A percentile compares a stretch with the other conserved stretches of the same genome.
These are phyloP conservation scores for Syzygium malaccense DNA, from an alignment of 441 rosid genomes.

Conservation along the genomic window DNA sequence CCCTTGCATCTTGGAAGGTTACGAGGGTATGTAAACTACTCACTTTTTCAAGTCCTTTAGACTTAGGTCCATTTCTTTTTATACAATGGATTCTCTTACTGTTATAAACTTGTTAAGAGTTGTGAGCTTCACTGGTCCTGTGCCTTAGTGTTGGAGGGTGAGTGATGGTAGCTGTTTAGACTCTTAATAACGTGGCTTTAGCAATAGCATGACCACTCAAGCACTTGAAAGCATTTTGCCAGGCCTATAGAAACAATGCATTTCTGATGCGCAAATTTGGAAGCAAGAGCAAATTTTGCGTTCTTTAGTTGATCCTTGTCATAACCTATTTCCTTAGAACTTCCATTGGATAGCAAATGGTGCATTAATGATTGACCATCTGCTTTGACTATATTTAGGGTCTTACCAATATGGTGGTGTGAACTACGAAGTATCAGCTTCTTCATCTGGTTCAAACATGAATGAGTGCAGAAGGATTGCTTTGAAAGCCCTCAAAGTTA, in stretches of 20 bases:
- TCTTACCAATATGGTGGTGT: conserved; percentile 74
- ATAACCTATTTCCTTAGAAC: not conserved
- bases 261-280: not conserved
- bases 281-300: not conserved
- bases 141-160: not conserved
- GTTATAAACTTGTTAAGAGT: not conserved
- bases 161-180: not conserved
- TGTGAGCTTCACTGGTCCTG: not conserved
- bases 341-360: not conserved
- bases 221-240: not conserved
- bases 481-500: conserved; percentile 71
- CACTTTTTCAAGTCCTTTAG: not conserved
- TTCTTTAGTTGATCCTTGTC: not conserved
- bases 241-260: not conserved
- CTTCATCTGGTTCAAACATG: conserved; percentile 66
- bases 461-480: conserved; percentile 68
- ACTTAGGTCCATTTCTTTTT: not conserved
- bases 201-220: not conserved
- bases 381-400: conserved; percentile 24
- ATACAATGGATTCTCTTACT: not conserved
- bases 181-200: not conserved
- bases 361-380: not conserved
- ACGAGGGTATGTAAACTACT: conserved; percentile 44
- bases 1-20: conserved; percentile 78
- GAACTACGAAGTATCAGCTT: conserved; percentile 44